phyloP scores from a whole-genome alignment of 805 yeast species.

The Clavispora phyllophila region DNA sequence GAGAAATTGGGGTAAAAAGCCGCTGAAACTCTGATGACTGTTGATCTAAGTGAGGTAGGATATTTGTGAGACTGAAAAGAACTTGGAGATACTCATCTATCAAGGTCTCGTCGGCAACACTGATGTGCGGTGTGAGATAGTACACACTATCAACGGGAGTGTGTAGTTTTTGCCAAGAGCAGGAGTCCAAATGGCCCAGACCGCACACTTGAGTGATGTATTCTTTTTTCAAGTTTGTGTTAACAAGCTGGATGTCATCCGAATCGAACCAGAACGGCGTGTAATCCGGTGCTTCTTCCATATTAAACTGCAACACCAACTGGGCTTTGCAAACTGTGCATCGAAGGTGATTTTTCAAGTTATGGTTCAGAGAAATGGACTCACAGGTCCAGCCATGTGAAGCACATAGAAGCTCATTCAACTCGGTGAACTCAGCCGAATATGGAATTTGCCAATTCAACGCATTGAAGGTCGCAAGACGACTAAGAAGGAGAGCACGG shows the following conservation, averaged over 20 bases:
- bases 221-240: constrained; percentile 17
- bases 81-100: constrained; percentile 24
- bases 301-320: constrained; percentile 25
- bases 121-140: constrained; percentile 30
- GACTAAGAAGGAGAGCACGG: constrained; percentile 26
- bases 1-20: neutral
- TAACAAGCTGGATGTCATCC: constrained; percentile 22
- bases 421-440: constrained; percentile 8
- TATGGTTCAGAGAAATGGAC: constrained; percentile 18
- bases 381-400: constrained; percentile 52
- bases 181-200: constrained; percentile 25
- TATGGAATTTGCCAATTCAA: constrained; percentile 43
- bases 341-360: constrained; percentile 26
- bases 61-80: constrained; percentile 26
- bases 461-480: constrained; percentile 42
- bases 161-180: constrained; percentile 35
- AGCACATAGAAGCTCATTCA: constrained; percentile 47
- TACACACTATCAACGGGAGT: constrained; percentile 30
- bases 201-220: constrained; percentile 22
- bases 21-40: neutral
- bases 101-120: constrained; percentile 24
- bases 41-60: constrained; percentile 6
- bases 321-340: constrained; percentile 31
- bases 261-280: constrained; percentile 10
- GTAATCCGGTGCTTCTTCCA: constrained; percentile 8